phyloP scores from a whole-genome alignment of 108 stramenopile species.

The Nitzschia sp. region DNA sequence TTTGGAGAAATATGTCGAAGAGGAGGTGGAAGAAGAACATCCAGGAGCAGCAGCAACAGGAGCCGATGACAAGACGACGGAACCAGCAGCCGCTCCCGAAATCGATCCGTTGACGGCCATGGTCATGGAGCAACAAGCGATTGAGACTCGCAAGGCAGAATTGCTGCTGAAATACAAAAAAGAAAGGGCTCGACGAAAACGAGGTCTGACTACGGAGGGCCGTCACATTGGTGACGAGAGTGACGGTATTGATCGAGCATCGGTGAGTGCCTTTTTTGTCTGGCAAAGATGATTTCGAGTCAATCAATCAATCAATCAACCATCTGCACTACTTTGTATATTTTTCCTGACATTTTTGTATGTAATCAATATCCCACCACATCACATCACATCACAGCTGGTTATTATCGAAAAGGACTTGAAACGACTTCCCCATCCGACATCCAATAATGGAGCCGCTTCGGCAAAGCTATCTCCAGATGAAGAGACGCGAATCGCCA shows the following conservation, averaged over 20 bases:
- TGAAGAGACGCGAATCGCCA: constrained; percentile 23
- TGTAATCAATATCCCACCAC: neutral
- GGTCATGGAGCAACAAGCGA: constrained; percentile 47
- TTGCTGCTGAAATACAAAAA: constrained; percentile 57
- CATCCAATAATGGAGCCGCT: constrained; percentile 60
- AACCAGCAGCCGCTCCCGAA: neutral
- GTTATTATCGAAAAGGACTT: constrained; percentile 86
- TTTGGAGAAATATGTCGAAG: constrained; percentile 27
- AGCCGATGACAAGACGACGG: neutral
- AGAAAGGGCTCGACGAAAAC: constrained; percentile 43
- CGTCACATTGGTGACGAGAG: constrained; percentile 22
- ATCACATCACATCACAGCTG: constrained; percentile 20
- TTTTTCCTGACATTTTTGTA: neutral
- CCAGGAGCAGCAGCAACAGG: too few species aligned
- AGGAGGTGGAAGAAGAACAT: constrained; percentile 10
- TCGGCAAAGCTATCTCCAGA: constrained; percentile 39
- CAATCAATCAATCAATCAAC: neutral
- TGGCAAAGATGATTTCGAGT: neutral
- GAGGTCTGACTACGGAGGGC: constrained; percentile 32
- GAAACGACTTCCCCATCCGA: constrained; percentile 66
- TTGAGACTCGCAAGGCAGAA: constrained; percentile 41
- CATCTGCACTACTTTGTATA: neutral
- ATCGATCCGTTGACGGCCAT: constrained; percentile 68
- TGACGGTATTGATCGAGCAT: constrained; percentile 38
- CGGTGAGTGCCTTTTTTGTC: constrained; percentile 18